Evolutionary conservation across 768 basidiomycete species (phyloP).

Genomic region (Brasilioporus rufonigricans): DNA sequence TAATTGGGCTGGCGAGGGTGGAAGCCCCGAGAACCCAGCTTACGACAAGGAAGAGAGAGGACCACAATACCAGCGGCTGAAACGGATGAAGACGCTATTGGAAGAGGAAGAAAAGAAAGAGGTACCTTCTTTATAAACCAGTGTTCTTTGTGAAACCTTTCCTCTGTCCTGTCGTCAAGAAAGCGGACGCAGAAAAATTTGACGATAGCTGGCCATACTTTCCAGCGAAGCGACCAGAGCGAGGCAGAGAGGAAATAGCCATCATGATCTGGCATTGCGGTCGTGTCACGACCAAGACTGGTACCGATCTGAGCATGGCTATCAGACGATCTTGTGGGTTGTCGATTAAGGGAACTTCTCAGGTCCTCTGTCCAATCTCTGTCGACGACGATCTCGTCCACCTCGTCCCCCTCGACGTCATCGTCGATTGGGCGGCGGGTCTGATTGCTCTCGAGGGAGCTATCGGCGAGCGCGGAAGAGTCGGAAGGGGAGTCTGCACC

Average conservation of each 20-base stretch:
- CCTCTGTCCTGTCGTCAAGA: conserved; percentile 54
- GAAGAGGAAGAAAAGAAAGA: not conserved
- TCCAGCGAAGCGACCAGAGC: conserved; percentile 52
- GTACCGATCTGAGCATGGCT: conserved; percentile 36
- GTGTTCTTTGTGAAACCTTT: conserved; percentile 55
- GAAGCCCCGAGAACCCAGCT: conserved; percentile 67
- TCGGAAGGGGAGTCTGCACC: conserved; percentile 57
- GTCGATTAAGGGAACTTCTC: conserved; percentile 50
- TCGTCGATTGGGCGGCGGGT: conserved; percentile 30
- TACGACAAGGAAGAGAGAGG: conserved; percentile 58
- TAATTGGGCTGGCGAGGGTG: conserved; percentile 45
- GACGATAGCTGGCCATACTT: conserved; percentile 51
- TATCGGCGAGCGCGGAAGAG: conserved; percentile 51
- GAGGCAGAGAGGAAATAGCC: conserved; percentile 32
- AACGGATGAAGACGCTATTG: not conserved
- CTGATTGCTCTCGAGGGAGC: conserved; percentile 40
- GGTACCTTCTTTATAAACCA: conserved; percentile 67
- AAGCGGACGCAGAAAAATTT: conserved; percentile 64
- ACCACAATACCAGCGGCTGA: conserved; percentile 58
- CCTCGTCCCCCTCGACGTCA: conserved; percentile 37
- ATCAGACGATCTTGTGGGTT: conserved; percentile 49
- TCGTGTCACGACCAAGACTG: conserved; percentile 38
- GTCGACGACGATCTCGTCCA: conserved; percentile 78
- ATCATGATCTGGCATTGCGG: conserved; percentile 33
- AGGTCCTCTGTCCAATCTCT: conserved; percentile 62